Evolutionary conservation across 2,329 filamentous ascomycete species (phyloP), one percentile per base, ranked within the genome.

Genomic region (Conoideocrella luteorostrata): DNA sequence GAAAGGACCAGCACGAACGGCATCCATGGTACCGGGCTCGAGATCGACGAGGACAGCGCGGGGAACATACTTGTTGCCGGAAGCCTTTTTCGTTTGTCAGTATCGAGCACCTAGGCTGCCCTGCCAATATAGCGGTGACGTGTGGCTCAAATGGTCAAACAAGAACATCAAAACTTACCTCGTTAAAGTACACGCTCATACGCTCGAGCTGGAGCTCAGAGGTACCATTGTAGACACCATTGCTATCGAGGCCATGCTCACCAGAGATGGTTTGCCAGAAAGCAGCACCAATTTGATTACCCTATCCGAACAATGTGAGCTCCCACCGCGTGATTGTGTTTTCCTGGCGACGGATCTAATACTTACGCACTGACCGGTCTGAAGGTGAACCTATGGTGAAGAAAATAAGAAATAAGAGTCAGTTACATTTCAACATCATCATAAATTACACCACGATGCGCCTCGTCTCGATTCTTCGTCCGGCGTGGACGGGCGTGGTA

Each of bases 241-340:
- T 88, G 75, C 86, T 88, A 75, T 98, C 93, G 66, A 98, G 89
- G 65, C 93, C 93, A 72, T 98, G 93, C 80, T 89, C 85, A 71
- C 84, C 82, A 65, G 85, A 88, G 68, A 89, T 89, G 64, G 77
- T 85, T 71, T 89, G 85, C 86, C 93, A 98, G 82, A 98, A 98
- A 75, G 93, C 93, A 79, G 93, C 93, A 91, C 93, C 93, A 62
- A 97, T 95, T 88, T 98, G 93, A 86, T 98, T 98, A 82, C 93
- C 93, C 91, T 96, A 62, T 59, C 45, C 49, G 60, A 54, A 49
- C 41, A 52, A 49, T 46, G 63, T 75, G 59, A 72, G 67, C 57
- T 48, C 46, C 52, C 50, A 49, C 36, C 28, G 36, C 38, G 24
- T 36, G 3, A 7, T 42, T 34, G n/a, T 15, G 36, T 44, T 29